Evolutionary conservation across 2,329 filamentous ascomycete species (phyloP).

Genomic region (Cladosporium austrohemisphaericum): DNA sequence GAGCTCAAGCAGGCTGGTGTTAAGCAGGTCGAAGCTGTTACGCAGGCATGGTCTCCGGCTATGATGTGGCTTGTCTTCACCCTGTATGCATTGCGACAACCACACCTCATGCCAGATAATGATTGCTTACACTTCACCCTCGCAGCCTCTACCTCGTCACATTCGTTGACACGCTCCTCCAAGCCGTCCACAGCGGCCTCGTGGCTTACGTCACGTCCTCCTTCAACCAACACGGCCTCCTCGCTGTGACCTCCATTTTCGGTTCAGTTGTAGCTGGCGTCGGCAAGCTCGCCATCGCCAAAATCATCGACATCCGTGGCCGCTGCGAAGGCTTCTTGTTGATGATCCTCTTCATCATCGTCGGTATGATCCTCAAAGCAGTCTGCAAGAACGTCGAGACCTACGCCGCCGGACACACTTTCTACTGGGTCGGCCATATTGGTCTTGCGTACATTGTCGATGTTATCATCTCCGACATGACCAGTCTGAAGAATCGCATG

Average conservation of each 20-base stretch:
- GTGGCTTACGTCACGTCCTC: conserved; percentile 39
- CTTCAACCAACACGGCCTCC: conserved; percentile 35
- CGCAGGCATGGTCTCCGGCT: conserved; percentile 38
- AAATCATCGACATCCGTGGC: conserved; percentile 64
- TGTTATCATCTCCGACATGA: conserved; percentile 33
- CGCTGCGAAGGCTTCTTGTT: conserved; percentile 61
- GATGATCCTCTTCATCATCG: conserved; percentile 50
- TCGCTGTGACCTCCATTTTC: conserved; percentile 36
- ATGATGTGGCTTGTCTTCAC: conserved; percentile 36
- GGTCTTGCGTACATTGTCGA: conserved; percentile 29
- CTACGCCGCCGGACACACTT: conserved; percentile 30
- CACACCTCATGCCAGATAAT: neutral
- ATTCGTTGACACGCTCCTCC: conserved; percentile 48
- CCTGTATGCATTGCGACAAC: conserved; percentile 28
- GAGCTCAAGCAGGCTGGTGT: conserved; percentile 29
- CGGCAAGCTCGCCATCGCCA: conserved; percentile 54
- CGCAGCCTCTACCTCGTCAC: conserved; percentile 46
- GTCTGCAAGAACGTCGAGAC: conserved; percentile 26
- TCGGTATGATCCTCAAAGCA: conserved; percentile 30
- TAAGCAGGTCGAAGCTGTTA: conserved; percentile 39
- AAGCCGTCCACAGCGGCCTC: conserved; percentile 39
- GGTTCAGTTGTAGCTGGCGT: conserved; percentile 36
- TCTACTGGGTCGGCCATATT: conserved; percentile 30
- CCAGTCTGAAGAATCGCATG: conserved; percentile 28
- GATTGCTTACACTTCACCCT: too few relatives aligned